phyloP scores from a whole-genome alignment of 192 early-diverging fungal species.

The Mortierella alpina region DNA sequence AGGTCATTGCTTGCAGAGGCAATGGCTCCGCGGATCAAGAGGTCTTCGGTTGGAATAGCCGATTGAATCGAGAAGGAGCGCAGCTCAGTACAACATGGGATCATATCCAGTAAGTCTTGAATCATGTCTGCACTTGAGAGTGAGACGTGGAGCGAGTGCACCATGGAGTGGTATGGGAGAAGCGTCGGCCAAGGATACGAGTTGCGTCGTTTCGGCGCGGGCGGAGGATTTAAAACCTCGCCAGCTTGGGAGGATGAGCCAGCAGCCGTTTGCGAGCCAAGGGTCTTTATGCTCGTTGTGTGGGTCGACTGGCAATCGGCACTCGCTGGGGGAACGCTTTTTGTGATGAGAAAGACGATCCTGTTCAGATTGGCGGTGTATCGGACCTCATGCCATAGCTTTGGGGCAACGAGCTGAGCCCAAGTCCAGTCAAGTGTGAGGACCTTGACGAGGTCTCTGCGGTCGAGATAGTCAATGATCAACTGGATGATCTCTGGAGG shows the following conservation, averaged over 20 bases:
- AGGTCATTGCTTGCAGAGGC: slow-evolving; percentile 25
- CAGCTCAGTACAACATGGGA: slow-evolving; percentile 47
- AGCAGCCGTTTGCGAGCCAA: background rate
- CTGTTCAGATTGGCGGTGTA: slow-evolving; percentile 21
- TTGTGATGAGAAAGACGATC: slow-evolving; percentile 49
- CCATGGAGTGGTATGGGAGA: slow-evolving; percentile 43
- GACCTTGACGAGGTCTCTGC: slow-evolving; percentile 29
- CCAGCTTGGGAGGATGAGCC: background rate
- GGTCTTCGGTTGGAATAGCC: slow-evolving; percentile 31
- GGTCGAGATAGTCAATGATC: slow-evolving; percentile 46
- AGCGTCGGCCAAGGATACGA: slow-evolving; percentile 53
- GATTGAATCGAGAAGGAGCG: slow-evolving; percentile 33
- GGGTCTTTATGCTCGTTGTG: background rate
- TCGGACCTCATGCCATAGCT: slow-evolving; percentile 32
- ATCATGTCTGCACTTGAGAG: slow-evolving; percentile 38
- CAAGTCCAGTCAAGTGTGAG: slow-evolving; percentile 48
- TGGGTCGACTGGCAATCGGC: background rate
- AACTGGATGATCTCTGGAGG: slow-evolving; percentile 51
- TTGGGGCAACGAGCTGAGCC: slow-evolving; percentile 28
- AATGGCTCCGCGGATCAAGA: slow-evolving; percentile 22
- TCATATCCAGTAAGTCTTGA: slow-evolving; percentile 35
- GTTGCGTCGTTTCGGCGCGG: slow-evolving; percentile 15
- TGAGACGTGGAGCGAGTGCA: slow-evolving; percentile 29
- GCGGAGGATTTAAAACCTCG: background rate
- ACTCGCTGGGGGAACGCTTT: slow-evolving; percentile 15